Conservation (phyloP, 441 rosid species). For the Macaranga tanarius region DNA sequence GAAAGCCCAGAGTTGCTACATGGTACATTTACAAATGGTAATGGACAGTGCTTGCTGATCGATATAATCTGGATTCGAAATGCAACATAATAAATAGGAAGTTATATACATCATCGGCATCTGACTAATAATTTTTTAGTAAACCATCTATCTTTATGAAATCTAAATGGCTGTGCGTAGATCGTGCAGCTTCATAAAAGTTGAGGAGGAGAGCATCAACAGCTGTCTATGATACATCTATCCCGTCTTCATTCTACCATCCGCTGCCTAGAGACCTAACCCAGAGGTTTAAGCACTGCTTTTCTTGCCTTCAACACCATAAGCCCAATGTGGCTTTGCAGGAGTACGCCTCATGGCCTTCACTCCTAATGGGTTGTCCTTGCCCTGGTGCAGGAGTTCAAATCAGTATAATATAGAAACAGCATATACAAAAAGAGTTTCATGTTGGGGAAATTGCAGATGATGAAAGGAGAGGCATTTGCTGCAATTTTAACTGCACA, state of each 20-base stretch:
- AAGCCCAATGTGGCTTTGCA: slow-evolving; percentile 64
- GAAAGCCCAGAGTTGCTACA: slow-evolving; percentile 22
- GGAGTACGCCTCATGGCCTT: slow-evolving; percentile 69
- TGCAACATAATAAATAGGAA: slow-evolving; percentile 18
- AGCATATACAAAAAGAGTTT: background rate
- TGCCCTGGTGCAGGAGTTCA: slow-evolving; percentile 54
- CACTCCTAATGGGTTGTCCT: slow-evolving; percentile 68
- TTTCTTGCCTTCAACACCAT: slow-evolving; percentile 34
- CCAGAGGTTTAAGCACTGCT: slow-evolving; percentile 50
- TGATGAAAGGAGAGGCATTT: no score
- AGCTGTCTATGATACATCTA: no score
- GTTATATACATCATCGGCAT: slow-evolving; percentile 36
- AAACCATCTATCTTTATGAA: background rate
- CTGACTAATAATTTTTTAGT: slow-evolving; percentile 18
- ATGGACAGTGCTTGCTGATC: slow-evolving; percentile 1
- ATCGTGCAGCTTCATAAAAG: slow-evolving; percentile 11
- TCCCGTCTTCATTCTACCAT: slow-evolving; percentile 9
- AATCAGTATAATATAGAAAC: slow-evolving; percentile 3
- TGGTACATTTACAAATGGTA: slow-evolving; percentile 29
- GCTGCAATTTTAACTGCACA: no score
- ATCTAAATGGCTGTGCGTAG: background rate
- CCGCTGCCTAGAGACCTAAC: slow-evolving; percentile 32
- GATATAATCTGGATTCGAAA: background rate
- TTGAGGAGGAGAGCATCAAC: slow-evolving; percentile 15
- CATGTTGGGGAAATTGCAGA: no score